These are phyloP conservation scores for Cucumis melo DNA, from an alignment of 306 rosid species.

Conservation along the genomic window DNA sequence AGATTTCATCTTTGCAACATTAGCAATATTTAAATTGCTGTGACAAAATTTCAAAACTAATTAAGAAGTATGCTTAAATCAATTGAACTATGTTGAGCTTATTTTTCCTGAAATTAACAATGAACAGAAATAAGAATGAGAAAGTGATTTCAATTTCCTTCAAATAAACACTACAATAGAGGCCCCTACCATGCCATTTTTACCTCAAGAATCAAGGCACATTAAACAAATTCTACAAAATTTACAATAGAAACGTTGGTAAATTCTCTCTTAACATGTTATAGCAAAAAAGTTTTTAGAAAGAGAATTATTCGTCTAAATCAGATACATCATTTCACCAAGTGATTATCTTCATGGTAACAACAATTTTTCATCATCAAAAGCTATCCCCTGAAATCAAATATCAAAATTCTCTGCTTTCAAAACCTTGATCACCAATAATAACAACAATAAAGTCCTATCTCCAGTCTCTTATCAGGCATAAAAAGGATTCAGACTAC, in stretches of 20 bases:
- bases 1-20: too few species aligned
- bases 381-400: background rate
- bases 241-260: background rate
- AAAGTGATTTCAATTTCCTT: background rate
- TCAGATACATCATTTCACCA: background rate
- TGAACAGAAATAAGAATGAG: background rate
- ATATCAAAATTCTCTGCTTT: slow-evolving; percentile 1
- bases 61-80: too few species aligned
- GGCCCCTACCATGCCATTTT: background rate
- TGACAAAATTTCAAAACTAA: too few species aligned
- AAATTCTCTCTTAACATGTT: background rate
- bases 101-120: background rate
- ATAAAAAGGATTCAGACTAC: background rate
- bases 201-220: background rate
- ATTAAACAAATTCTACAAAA: background rate
- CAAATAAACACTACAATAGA: background rate
- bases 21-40: too few species aligned
- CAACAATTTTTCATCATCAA: background rate
- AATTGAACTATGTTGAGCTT: too few species aligned
- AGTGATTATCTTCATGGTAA: background rate
- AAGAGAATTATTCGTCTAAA: background rate
- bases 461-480: background rate
- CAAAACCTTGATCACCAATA: background rate
- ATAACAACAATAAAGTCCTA: background rate
- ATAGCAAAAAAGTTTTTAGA: background rate